phyloP scores from a whole-genome alignment of 768 basidiomycete species.

The Dacryopinax primogenitus region DNA sequence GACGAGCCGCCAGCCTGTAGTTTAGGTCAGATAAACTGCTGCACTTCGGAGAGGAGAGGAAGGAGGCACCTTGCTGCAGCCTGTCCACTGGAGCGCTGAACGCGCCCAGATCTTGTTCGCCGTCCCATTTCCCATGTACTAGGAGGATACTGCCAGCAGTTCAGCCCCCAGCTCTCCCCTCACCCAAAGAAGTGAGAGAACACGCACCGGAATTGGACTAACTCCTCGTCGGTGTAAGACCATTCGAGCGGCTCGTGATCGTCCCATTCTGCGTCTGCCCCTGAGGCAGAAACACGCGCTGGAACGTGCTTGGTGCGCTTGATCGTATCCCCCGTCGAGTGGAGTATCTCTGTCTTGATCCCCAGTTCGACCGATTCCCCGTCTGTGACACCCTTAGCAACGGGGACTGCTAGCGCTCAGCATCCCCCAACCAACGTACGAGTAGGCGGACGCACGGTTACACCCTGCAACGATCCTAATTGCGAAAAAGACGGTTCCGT shows the following conservation, averaged over 20 bases:
- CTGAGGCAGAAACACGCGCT: conserved; percentile 23
- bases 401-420: conserved; percentile 36
- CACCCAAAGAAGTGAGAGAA: conserved; percentile 13
- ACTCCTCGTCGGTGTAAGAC: conserved; percentile 38
- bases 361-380: conserved; percentile 29
- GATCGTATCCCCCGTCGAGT: conserved; percentile 29
- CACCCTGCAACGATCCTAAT: conserved; percentile 2
- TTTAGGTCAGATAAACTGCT: too few species aligned
- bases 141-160: conserved; percentile 4
- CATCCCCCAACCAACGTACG: not conserved
- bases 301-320: conserved; percentile 36
- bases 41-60: not conserved
- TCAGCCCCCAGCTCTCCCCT: conserved; percentile 11
- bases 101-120: conserved; percentile 27
- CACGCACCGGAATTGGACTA: conserved; percentile 41
- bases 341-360: conserved; percentile 35
- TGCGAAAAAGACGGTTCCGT: conserved; percentile 4
- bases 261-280: conserved; percentile 33
- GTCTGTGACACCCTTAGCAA: conserved; percentile 30
- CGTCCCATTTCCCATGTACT: conserved; percentile 12
- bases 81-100: conserved; percentile 43
- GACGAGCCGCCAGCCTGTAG: conserved; percentile 39
- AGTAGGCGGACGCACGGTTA: conserved; percentile 9
- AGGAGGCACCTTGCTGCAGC: conserved; percentile 24
- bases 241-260: conserved; percentile 35